Evolutionary conservation across 2,329 filamentous ascomycete genomes (phyloP).

Genomic region (Sporothrix schenckii): DNA sequence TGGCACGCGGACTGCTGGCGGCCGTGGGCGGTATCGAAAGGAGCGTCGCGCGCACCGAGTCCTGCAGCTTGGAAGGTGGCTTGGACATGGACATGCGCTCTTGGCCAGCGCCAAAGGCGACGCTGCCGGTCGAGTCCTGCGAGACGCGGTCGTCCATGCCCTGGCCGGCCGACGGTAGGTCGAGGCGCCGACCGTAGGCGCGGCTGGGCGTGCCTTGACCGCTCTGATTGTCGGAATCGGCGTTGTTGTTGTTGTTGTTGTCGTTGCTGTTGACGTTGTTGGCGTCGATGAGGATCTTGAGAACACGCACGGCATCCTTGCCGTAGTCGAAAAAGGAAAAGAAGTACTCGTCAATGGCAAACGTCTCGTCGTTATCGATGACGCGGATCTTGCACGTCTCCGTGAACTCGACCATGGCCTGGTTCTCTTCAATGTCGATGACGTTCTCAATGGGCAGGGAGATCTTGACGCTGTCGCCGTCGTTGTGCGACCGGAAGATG

Average conservation of each 20-base stretch:
- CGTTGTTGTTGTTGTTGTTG: not conserved
- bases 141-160: slow-evolving; percentile 29
- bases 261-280: slow-evolving; percentile 46
- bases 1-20: slow-evolving; percentile 57
- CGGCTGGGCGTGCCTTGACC: slow-evolving; percentile 21
- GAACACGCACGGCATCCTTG: slow-evolving; percentile 76
- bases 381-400: slow-evolving; percentile 93
- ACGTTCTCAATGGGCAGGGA: slow-evolving; percentile 86
- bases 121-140: slow-evolving; percentile 29
- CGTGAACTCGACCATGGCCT: slow-evolving; percentile 79
- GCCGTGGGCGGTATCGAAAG: slow-evolving; percentile 53
- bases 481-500: slow-evolving; percentile 93
- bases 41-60: slow-evolving; percentile 65
- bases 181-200: slow-evolving; percentile 6
- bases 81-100: slow-evolving; percentile 34
- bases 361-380: slow-evolving; percentile 91
- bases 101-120: slow-evolving; percentile 18
- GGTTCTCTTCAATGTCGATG: slow-evolving; percentile 88
- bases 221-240: not conserved
- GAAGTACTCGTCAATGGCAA: slow-evolving; percentile 96
- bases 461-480: slow-evolving; percentile 96
- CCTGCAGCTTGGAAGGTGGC: slow-evolving; percentile 51
- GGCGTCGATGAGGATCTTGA: slow-evolving; percentile 71
- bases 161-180: slow-evolving; percentile 8
- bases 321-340: slow-evolving; percentile 93